Conservation (phyloP, 306 rosid species). For the Citrullus colocynthis region DNA sequence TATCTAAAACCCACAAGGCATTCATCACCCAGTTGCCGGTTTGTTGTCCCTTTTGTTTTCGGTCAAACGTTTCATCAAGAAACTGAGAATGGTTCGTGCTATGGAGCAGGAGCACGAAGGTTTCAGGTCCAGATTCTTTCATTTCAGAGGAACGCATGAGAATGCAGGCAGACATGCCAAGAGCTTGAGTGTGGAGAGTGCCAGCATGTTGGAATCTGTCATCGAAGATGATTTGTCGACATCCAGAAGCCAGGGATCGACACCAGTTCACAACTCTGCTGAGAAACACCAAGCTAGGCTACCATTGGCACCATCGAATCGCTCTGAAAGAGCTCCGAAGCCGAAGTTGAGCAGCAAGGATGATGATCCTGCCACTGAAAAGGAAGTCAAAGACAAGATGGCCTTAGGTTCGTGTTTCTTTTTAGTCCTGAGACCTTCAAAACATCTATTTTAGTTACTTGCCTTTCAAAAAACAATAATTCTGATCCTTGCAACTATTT, state of each 20-base stretch:
- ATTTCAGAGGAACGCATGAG: slow-evolving; percentile 20
- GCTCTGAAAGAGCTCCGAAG: slow-evolving; percentile 8
- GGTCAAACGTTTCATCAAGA: slow-evolving; percentile 10
- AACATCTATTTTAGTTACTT: too few species aligned
- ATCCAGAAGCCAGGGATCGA: slow-evolving; percentile 29
- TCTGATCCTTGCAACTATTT: not conserved
- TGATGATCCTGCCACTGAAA: slow-evolving; percentile 11
- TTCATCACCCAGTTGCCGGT: not conserved
- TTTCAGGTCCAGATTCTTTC: slow-evolving; percentile 16
- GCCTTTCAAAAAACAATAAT: too few species aligned
- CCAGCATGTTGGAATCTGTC: slow-evolving; percentile 10
- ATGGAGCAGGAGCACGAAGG: slow-evolving; percentile 20
- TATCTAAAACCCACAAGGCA: not conserved
- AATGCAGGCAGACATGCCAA: slow-evolving; percentile 41
- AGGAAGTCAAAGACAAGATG: slow-evolving; percentile 43
- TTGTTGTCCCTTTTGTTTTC: slow-evolving; percentile 7
- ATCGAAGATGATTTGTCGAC: slow-evolving; percentile 21
- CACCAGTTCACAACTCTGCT: slow-evolving; percentile 1
- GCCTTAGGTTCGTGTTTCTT: not conserved
- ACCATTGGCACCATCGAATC: not conserved
- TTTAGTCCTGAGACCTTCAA: not conserved
- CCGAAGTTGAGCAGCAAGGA: slow-evolving; percentile 32
- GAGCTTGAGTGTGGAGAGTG: slow-evolving; percentile 64
- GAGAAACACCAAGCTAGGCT: slow-evolving; percentile 12
- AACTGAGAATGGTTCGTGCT: slow-evolving; percentile 19